Evolutionary conservation across 2,329 filamentous ascomycete species (phyloP).

Genomic region (Clonostachys solani): DNA sequence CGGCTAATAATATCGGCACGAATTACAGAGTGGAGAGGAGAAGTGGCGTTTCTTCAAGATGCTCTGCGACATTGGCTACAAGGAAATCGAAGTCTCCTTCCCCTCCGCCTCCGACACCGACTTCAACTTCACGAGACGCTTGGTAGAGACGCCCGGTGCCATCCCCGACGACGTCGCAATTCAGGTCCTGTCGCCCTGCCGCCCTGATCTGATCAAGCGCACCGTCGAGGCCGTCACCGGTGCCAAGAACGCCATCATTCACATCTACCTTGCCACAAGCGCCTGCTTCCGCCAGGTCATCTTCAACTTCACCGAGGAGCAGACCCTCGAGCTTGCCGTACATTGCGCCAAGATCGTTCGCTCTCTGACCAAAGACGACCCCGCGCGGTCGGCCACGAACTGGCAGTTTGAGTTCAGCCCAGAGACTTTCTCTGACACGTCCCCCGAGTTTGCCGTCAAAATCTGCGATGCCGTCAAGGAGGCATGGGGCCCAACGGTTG

Average conservation of each 20-base stretch:
- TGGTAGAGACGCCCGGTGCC: slow-evolving; percentile 79
- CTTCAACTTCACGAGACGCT: slow-evolving; percentile 86
- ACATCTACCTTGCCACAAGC: slow-evolving; percentile 94
- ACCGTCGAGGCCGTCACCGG: slow-evolving; percentile 88
- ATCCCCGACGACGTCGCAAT: slow-evolving; percentile 88
- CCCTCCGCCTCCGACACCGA: slow-evolving; percentile 93
- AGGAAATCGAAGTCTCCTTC: slow-evolving; percentile 96
- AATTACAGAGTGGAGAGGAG: slow-evolving; percentile 76
- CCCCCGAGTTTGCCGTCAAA: slow-evolving; percentile 75
- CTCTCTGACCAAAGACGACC: slow-evolving; percentile 81
- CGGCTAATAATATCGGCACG: not conserved
- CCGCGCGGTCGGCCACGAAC: slow-evolving; percentile 48
- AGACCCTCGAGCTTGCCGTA: slow-evolving; percentile 78
- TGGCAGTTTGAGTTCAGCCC: slow-evolving; percentile 84
- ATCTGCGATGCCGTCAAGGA: slow-evolving; percentile 92
- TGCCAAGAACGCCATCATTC: slow-evolving; percentile 88
- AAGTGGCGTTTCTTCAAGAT: slow-evolving; percentile 96
- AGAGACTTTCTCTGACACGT: slow-evolving; percentile 87
- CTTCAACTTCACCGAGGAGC: slow-evolving; percentile 80
- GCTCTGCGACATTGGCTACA: slow-evolving; percentile 89
- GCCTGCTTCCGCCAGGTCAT: slow-evolving; percentile 92
- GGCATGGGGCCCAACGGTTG: slow-evolving; percentile 79
- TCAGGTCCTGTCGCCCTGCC: slow-evolving; percentile 88
- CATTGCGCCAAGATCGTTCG: slow-evolving; percentile 83
- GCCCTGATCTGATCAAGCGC: slow-evolving; percentile 82